Evolutionary conservation across 345 rosid species (phyloP).

Genomic region (Clarkia xantiana): DNA sequence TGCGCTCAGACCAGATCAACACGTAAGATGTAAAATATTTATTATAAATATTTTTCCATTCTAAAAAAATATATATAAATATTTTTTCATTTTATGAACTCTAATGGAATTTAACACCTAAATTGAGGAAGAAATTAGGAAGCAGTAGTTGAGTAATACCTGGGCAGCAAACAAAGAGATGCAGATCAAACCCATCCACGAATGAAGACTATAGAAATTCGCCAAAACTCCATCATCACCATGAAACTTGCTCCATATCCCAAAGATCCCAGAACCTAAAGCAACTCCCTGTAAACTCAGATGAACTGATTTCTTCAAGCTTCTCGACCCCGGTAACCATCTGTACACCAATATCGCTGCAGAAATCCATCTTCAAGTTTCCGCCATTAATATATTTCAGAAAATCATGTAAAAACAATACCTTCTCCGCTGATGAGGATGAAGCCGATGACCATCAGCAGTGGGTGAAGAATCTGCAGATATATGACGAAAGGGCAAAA

Average conservation of each 20-base stretch:
- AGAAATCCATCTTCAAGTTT: conserved; percentile 3
- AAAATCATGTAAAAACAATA: conserved; percentile 11
- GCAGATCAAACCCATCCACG: conserved; percentile 95
- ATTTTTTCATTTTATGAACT: background rate
- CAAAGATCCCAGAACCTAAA: conserved; percentile 64
- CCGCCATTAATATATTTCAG: background rate
- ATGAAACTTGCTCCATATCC: conserved; percentile 84
- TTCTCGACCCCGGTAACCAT: conserved; percentile 89
- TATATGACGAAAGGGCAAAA: background rate
- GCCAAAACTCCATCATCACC: conserved; percentile 46
- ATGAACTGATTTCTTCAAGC: conserved; percentile 71
- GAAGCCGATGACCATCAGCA: conserved; percentile 91
- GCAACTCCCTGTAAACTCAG: conserved; percentile 80
- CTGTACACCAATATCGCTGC: conserved; percentile 79
- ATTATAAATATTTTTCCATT: no score
- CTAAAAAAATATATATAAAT: no score
- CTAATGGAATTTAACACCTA: no score
- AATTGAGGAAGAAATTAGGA: background rate
- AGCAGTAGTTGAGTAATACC: conserved; percentile 23
- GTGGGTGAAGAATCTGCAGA: conserved; percentile 59
- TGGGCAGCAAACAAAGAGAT: conserved; percentile 72
- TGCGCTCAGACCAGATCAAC: no score
- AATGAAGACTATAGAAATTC: conserved; percentile 83
- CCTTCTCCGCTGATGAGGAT: conserved; percentile 92
- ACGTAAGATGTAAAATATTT: no score